Conservation (phyloP, 768 basidiomycete species). For the Mycena galericulata region DNA sequence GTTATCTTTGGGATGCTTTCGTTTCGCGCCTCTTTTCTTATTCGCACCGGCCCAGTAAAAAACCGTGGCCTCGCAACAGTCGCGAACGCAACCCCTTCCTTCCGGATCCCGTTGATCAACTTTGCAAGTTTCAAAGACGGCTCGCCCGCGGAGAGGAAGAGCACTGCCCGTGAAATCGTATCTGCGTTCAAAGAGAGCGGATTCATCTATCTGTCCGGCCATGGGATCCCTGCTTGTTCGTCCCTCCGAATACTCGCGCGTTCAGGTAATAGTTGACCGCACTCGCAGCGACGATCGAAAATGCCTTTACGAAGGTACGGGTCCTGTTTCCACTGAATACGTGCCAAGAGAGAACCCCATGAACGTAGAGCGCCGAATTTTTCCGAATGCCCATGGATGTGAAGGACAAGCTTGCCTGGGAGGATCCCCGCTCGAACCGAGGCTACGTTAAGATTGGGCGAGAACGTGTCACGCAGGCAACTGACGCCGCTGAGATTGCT, state of each 20-base stretch:
- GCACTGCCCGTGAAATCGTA: constrained; percentile 76
- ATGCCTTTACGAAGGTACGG: constrained; percentile 78
- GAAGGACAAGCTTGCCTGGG: constrained; percentile 82
- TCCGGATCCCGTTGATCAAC: constrained; percentile 83
- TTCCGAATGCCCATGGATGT: constrained; percentile 71
- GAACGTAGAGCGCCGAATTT: constrained; percentile 88
- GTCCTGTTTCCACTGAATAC: too few species aligned
- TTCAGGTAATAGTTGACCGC: neutral
- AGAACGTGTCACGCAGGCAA: constrained; percentile 83
- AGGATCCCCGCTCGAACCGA: constrained; percentile 86
- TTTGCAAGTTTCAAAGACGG: constrained; percentile 74
- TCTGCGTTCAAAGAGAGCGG: constrained; percentile 84
- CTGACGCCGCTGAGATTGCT: constrained; percentile 79
- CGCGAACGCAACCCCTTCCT: constrained; percentile 44
- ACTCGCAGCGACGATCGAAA: constrained; percentile 59
- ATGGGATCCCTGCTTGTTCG: constrained; percentile 71
- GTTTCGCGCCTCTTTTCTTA: constrained; percentile 38
- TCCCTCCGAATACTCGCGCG: constrained; percentile 4
- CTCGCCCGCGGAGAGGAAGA: constrained; percentile 66
- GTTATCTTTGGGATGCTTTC: constrained; percentile 39
- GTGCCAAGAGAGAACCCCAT: too few species aligned
- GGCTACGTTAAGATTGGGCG: constrained; percentile 87
- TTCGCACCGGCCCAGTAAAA: constrained; percentile 31
- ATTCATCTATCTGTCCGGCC: constrained; percentile 82
- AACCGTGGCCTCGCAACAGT: constrained; percentile 45